phyloP scores from a whole-genome alignment of 2,329 filamentous ascomycete species.

The Claviceps sp. region DNA sequence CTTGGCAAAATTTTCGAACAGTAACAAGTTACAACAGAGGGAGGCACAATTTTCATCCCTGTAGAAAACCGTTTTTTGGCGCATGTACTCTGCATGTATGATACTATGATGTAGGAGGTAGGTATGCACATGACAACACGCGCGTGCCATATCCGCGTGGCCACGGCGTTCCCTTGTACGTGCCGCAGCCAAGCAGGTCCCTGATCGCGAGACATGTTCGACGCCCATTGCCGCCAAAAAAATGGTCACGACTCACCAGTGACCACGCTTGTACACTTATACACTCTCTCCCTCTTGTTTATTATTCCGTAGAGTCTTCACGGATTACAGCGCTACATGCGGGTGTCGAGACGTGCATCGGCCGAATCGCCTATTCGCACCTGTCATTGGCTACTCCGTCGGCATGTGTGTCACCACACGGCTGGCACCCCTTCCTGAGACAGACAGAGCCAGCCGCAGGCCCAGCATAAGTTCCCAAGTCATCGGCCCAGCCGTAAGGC shows the following conservation, averaged over 20 bases:
- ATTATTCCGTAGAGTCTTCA: neutral
- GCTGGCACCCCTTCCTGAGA: neutral
- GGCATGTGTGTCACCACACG: neutral
- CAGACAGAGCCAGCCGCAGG: too few relatives aligned
- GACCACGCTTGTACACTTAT: neutral
- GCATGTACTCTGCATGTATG: neutral
- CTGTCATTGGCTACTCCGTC: neutral
- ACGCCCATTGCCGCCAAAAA: neutral
- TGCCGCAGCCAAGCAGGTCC: neutral
- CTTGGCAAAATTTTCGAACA: neutral
- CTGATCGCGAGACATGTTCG: neutral
- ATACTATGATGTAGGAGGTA: too few relatives aligned
- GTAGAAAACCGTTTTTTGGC: neutral
- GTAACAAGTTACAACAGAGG: neutral
- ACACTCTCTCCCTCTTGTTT: neutral
- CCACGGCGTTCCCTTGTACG: neutral
- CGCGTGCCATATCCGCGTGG: neutral
- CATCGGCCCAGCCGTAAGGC: too few relatives aligned
- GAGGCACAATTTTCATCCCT: neutral
- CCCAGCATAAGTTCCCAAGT: too few relatives aligned
- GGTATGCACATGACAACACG: neutral
- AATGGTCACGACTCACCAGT: too few relatives aligned
- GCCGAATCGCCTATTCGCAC: constrained; percentile 2
- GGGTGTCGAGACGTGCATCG: neutral
- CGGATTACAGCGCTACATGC: neutral